phyloP scores from a whole-genome alignment of 768 basidiomycete species.

The Boletus coccyginus region DNA sequence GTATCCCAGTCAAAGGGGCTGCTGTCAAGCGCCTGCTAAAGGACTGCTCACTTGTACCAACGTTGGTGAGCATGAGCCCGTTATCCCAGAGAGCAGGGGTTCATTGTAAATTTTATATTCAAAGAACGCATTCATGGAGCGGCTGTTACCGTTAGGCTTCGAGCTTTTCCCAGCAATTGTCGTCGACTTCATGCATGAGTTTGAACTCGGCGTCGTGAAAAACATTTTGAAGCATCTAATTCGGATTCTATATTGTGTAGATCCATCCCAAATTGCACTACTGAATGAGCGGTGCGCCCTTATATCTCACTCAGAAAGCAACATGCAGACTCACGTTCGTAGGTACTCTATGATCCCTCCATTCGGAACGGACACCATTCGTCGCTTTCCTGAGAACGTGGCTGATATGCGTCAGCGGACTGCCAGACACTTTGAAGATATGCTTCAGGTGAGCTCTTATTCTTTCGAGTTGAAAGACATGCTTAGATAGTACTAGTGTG shows the following conservation, averaged over 20 bases:
- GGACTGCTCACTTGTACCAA: not conserved
- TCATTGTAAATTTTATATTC: too few species aligned
- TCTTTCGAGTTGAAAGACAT: not conserved
- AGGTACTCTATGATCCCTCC: not conserved
- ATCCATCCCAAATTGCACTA: not conserved
- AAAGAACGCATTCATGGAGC: not conserved
- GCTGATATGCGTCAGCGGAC: not conserved
- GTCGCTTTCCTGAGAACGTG: not conserved
- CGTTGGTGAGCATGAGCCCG: not conserved
- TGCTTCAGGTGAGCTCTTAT: not conserved
- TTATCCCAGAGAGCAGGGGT: too few species aligned
- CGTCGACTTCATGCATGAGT: not conserved
- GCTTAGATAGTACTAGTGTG: not conserved
- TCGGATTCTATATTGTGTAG: not conserved
- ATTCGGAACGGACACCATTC: not conserved
- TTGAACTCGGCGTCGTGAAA: not conserved
- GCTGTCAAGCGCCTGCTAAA: not conserved
- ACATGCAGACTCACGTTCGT: not conserved
- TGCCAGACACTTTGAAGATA: not conserved
- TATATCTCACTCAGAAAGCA: not conserved
- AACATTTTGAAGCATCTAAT: not conserved
- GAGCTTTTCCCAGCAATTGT: not conserved
- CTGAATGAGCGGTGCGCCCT: not conserved
- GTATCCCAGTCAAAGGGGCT: not conserved
- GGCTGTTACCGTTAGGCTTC: not conserved